Conservation (phyloP, 139 green algal species). For the Coelastrella sp. region DNA sequence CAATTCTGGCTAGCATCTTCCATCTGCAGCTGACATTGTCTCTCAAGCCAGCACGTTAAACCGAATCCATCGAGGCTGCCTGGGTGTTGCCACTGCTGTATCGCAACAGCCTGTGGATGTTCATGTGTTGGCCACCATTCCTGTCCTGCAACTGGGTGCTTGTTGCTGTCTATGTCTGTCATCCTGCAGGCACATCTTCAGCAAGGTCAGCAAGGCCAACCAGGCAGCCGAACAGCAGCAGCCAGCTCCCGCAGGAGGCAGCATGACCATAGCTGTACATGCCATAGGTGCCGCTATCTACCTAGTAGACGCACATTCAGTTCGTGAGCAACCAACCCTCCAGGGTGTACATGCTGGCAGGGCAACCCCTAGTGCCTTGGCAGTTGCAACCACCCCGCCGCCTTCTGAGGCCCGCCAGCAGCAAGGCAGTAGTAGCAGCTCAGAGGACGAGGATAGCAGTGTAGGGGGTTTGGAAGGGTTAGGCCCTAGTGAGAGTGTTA, state of each 20-base stretch:
- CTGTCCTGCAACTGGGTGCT: not conserved
- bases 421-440: not conserved
- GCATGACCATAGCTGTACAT: conserved; percentile 25
- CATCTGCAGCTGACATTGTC: no score
- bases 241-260: conserved; percentile 13
- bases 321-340: not conserved
- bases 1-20: no score
- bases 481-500: not conserved
- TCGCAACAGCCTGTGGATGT: no score
- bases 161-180: not conserved
- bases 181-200: conserved; percentile 28
- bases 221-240: not conserved
- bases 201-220: not conserved
- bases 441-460: not conserved
- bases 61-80: no score
- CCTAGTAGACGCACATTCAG: conserved; percentile 40
- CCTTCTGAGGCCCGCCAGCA: not conserved
- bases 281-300: conserved; percentile 38
- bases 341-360: not conserved
- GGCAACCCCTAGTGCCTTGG: not conserved
- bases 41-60: no score
- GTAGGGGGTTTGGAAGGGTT: not conserved
- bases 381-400: not conserved
- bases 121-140: no score
- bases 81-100: no score